Evolutionary conservation across 179 eudicot species (phyloP), one percentile per base, ranked within the genome.

Genomic region (Spinacia oleracea): DNA sequence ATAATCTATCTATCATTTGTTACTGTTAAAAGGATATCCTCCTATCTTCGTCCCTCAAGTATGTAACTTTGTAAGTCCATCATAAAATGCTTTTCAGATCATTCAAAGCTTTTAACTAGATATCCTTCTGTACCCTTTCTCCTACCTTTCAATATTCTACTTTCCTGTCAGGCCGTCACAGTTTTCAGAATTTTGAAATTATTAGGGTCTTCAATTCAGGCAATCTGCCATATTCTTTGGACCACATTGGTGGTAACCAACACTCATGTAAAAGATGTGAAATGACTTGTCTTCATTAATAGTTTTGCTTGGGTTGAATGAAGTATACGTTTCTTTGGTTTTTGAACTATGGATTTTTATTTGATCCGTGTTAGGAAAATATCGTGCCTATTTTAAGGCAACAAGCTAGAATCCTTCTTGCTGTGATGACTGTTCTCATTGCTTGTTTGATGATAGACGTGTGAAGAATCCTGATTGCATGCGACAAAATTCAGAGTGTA

Each of bases 201-300:
- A 11, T n/a, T 70, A 25, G n/a, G 18, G 55, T 48, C 53, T 68
- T 21, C 12, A 40, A 1, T 31, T 29, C 9, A n/a, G 23, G n/a
- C n/a, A 16, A 48, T 31, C 20, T 71, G 31, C 25, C 74, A 27
- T 69, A 42, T 71, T 50, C 60, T 43, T 25, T 68, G 56, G 55
- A 46, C 53, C 55, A 18, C 59, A 46, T 31, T 71, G 60, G 20
- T 48, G 60, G 42, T 71, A 40, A 71, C 74, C 60, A 70, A 43
- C 38, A 18, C 18, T 71, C 74, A 50, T 71, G 40, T 71, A 15
- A 45, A 31, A 29, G 40, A 71, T 71, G 27, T 71, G 42, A 71
- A 45, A 8, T 35, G 46, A 34, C 25, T 34, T 20, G 21, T 29
- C 5, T 70, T 70, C 40, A 27, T 25, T 27, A 27, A 45, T 29